Evolutionary conservation across 768 basidiomycete genomes (phyloP).

Genomic region (Boletus tylopilopsis): DNA sequence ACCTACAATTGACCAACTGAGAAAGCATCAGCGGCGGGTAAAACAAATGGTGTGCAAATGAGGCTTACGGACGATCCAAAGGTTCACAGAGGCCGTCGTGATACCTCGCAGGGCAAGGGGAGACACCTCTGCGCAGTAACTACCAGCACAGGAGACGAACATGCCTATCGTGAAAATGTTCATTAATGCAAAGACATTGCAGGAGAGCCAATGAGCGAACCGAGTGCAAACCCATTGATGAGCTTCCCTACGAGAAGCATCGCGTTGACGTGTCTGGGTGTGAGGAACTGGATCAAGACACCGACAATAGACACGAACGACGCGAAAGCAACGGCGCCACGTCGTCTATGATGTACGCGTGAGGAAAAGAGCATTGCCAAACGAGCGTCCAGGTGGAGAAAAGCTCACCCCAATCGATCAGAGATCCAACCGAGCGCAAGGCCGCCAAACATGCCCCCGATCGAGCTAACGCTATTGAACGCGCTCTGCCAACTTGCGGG

Average conservation of each 20-base stretch:
- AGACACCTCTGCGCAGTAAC: slow-evolving; percentile 28
- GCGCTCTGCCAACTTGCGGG: slow-evolving; percentile 29
- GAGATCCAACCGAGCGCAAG: slow-evolving; percentile 22
- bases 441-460: slow-evolving; percentile 27
- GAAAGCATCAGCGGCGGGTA: neutral
- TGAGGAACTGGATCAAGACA: slow-evolving; percentile 24
- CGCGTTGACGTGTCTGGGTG: slow-evolving; percentile 20
- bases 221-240: slow-evolving; percentile 25
- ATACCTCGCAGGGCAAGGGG: slow-evolving; percentile 25
- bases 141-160: slow-evolving; percentile 23
- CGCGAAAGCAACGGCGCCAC: slow-evolving; percentile 21
- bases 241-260: slow-evolving; percentile 25
- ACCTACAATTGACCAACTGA: slow-evolving; percentile 25
- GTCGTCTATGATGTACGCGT: slow-evolving; percentile 12
- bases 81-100: slow-evolving; percentile 23
- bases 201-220: neutral
- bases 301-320: slow-evolving; percentile 20
- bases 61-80: slow-evolving; percentile 24
- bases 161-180: slow-evolving; percentile 12
- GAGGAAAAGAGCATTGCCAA: neutral
- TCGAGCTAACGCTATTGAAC: slow-evolving; percentile 22
- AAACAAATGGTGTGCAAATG: neutral
- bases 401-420: slow-evolving; percentile 17
- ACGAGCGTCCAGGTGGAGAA: neutral
- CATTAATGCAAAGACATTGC: neutral